Base-by-base conservation (phyloP, 345 rosid species). In the Gynandropsis gynandra region DNA sequence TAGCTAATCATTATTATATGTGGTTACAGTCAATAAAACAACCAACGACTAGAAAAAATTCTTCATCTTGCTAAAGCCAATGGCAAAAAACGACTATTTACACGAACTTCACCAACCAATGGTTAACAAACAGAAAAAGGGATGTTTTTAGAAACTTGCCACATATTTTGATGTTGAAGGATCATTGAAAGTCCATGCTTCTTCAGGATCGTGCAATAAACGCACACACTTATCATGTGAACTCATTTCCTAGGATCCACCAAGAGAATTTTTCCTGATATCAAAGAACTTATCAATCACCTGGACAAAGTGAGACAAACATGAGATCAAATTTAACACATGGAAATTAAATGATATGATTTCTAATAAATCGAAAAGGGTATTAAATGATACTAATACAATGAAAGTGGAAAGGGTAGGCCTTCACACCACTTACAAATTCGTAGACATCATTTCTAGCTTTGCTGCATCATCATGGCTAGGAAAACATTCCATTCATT, bases 161-260 rank as follows among this genome's bases (percentile, higher is more conserved):
- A 85, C 78, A 70, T 85, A 92, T 46, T 76, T 73, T 45, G 88
- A 68, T 35, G 88, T 81, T 32, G 98, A 87, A 43, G 74, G 63
- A 70, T 87, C 94, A 65, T 82, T 82, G 62, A 78, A 87, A 57
- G 72, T 82, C 97, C 98, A 92, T 43, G 70, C 54, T 53, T 84
- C 95, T 14, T 42, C 45, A 41, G 96, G 77, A 69, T 85, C 96
- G 29, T 61, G 72, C 70, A 92, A 66, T 32, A 92, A 76, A 63
- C 72, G 68, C 40, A 68, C 62, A 69, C 88, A 87, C 71, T 85
- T 85, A 51, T 82, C 76, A 52, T 82, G 85, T 76, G 69, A 76
- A 61, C 55, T 78, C 44, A 64, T 52, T 62, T 79, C 81, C 59
- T 63, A 71, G 44, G 52, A 58, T 41, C 58, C 86, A 47, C 66